These are phyloP conservation scores for Pseudopithomyces maydicus DNA, from an alignment of 2,329 filamentous ascomycete genomes.

Conservation along the genomic window DNA sequence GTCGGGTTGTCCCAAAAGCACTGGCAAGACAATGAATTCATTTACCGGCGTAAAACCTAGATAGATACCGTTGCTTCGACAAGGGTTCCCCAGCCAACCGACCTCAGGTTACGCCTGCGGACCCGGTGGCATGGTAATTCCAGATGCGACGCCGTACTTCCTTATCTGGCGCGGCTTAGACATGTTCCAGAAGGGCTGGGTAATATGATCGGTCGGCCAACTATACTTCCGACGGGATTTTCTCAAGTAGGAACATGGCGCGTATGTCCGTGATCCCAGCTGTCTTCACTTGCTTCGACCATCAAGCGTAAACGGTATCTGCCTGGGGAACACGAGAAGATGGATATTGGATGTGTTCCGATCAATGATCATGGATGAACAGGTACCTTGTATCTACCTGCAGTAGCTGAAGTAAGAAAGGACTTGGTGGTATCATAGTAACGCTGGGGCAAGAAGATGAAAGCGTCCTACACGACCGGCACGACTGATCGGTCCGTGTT, in stretches of 20 bases:
- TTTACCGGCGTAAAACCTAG: conserved; percentile 25
- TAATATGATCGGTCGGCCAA: not conserved
- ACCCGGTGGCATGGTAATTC: conserved; percentile 9
- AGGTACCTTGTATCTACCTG: not conserved
- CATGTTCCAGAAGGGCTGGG: conserved; percentile 2
- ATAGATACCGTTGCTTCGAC: conserved; percentile 13
- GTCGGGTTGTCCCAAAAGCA: conserved; percentile 12
- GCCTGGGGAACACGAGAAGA: not conserved
- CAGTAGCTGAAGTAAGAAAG: not conserved
- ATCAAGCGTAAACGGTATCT: not conserved
- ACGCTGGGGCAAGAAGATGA: not conserved
- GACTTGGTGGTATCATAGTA: conserved; percentile 6
- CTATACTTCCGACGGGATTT: not conserved
- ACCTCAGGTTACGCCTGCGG: conserved; percentile 8
- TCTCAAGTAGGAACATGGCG: not conserved
- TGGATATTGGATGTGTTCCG: not conserved
- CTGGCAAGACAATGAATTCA: conserved; percentile 15
- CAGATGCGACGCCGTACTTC: not conserved
- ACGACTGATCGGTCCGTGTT: conserved; percentile 11
- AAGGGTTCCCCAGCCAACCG: not conserved
- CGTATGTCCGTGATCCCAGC: not conserved
- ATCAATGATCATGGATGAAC: not conserved
- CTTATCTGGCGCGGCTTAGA: conserved; percentile 2
- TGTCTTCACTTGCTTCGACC: not conserved
- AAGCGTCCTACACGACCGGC: not conserved